These are phyloP conservation scores for Brassica rapa DNA, from an alignment of 345 rosid genomes.

Conservation along the genomic window DNA sequence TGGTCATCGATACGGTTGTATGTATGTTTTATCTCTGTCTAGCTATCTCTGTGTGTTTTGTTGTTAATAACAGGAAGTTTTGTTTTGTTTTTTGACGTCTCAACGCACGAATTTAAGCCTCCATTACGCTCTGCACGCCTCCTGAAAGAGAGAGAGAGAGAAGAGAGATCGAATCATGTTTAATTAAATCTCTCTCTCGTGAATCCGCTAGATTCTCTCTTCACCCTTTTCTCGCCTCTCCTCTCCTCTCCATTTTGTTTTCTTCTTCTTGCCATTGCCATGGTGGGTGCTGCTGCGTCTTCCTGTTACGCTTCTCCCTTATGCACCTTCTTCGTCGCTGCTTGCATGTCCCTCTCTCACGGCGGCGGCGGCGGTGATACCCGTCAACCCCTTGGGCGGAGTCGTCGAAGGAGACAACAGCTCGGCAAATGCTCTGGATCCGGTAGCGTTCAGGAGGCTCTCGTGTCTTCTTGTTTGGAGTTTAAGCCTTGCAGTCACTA, in stretches of 20 bases:
- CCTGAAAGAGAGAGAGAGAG: constrained; percentile 31
- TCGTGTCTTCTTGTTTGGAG: constrained; percentile 61
- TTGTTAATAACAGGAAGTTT: constrained; percentile 16
- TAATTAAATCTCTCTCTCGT: constrained; percentile 22
- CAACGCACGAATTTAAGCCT: constrained; percentile 43
- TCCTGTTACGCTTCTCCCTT: constrained; percentile 61
- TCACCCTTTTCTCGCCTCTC: constrained; percentile 33
- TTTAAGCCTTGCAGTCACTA: constrained; percentile 71
- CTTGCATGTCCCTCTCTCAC: constrained; percentile 78
- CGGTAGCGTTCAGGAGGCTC: constrained; percentile 44
- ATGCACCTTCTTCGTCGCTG: constrained; percentile 84
- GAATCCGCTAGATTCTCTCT: constrained; percentile 43
- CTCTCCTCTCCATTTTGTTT: neutral
- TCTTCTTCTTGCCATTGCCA: constrained; percentile 1
- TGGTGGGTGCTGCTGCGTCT: constrained; percentile 44
- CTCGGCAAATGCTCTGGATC: constrained; percentile 51
- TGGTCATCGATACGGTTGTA: neutral
- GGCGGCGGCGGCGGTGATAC: constrained; percentile 43
- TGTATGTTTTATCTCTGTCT: neutral
- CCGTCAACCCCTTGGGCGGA: constrained; percentile 41
- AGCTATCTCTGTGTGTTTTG: neutral
- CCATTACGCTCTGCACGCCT: constrained; percentile 33
- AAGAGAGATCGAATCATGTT: constrained; percentile 37
- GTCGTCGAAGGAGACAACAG: constrained; percentile 49
- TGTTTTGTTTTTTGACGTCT: constrained; percentile 26